These are phyloP conservation scores for Protomyces gravidus DNA, from an alignment of 1,139 yeast species.

Conservation along the genomic window DNA sequence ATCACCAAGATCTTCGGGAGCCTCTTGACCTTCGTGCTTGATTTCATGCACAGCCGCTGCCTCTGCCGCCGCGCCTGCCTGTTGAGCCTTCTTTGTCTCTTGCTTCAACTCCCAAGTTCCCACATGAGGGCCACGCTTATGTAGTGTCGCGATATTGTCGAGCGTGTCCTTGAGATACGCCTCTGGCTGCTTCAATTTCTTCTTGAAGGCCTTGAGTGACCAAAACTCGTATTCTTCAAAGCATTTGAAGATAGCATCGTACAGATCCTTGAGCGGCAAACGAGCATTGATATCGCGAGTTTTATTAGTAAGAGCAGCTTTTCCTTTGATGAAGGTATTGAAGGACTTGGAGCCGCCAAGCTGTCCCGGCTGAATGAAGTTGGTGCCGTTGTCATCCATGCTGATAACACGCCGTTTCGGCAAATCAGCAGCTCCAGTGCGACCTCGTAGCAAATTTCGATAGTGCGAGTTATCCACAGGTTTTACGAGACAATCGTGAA, in stretches of 20 bases:
- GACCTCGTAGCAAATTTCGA: slow-evolving; percentile 20
- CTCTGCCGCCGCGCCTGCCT: slow-evolving; percentile 47
- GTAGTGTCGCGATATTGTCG: slow-evolving; percentile 82
- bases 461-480: slow-evolving; percentile 25
- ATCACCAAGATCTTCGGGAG: slow-evolving; percentile 30
- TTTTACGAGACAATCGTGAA: slow-evolving; percentile 51
- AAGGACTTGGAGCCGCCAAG: slow-evolving; percentile 13
- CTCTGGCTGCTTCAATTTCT: slow-evolving; percentile 93
- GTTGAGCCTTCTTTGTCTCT: slow-evolving; percentile 53
- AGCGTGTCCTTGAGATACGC: slow-evolving; percentile 80
- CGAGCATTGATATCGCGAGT: slow-evolving; percentile 84
- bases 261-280: slow-evolving; percentile 85
- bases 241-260: slow-evolving; percentile 79
- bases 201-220: slow-evolving; percentile 91
- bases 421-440: slow-evolving; percentile 25
- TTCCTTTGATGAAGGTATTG: slow-evolving; percentile 39
- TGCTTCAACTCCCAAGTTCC: slow-evolving; percentile 84
- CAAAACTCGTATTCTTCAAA: slow-evolving; percentile 96
- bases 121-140: slow-evolving; percentile 94
- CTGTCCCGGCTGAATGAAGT: slow-evolving; percentile 7
- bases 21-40: slow-evolving; percentile 34
- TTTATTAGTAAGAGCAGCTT: slow-evolving; percentile 54
- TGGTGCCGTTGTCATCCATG: slow-evolving; percentile 28
- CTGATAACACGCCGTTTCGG: slow-evolving; percentile 30
- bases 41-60: not conserved